Base-by-base conservation (phyloP, 306 rosid species). In the Lathyrus oleraceus region DNA sequence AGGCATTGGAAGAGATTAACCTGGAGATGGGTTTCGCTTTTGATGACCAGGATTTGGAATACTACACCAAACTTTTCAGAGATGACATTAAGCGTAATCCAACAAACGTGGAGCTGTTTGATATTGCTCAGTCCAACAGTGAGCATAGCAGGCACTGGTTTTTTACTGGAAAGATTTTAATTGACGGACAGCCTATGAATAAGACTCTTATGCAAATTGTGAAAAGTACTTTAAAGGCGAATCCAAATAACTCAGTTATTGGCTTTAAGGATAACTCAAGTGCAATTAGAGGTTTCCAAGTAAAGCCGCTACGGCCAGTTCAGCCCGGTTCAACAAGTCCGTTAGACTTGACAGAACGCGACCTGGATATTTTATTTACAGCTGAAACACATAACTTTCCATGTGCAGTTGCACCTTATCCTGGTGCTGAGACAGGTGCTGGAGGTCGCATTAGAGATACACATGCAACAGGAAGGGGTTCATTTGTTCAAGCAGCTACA, bases 331-430 rank as follows among this genome's bases (percentile, higher is more conserved):
- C 86, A 15, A 10, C 89, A 49, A 80, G 89, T 72, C 89, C 88
- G 0, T 75, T 87, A 35, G 36, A 80, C 61, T 23, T 75, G 70
- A 76, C 70, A 54, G 32, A 67, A 10, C 62, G 65, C 5, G 89
- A 85, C 45, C 71, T 92, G 48, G 95, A 92, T 81, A 85, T 92
- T 45, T 81, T 92, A 48, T 89, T 92, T 63, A 92, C 96, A 10
- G 98, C 98, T 3, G 98, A 92, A 83, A 92, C 98, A 28, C 96
- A 92, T 71, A 92, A 92, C 81, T 92, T 92, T 48, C 98, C 98
- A 14, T 92, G 98, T 79, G 96, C 98, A 8, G 98, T 92, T 78
- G 98, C 96, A 17, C 98, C 98, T 35, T 88, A 89, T 81, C 96
- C 98, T 23, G 96, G 98, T 49, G 95, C 96, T 17, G 98, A 92